Evolutionary conservation across 2,329 filamentous ascomycete genomes (phyloP).

Genomic region (Microascus cirrosus): DNA sequence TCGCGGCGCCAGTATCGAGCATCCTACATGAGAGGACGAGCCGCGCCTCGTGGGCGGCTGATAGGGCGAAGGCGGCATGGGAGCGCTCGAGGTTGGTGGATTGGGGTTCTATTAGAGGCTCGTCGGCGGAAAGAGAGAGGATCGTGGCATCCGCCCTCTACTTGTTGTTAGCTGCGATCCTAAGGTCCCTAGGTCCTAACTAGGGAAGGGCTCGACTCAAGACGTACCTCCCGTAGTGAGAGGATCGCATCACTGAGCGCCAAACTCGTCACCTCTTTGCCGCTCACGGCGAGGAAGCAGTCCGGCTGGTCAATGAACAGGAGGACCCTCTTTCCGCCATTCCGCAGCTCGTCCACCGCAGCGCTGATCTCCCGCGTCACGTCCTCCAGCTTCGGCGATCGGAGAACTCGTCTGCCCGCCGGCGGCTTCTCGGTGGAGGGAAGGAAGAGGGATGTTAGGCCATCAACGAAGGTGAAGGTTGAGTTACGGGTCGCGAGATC

Average conservation of each 20-base stretch:
- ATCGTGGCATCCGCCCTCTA: constrained; percentile 56
- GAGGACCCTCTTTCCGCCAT: constrained; percentile 29
- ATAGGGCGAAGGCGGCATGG: constrained; percentile 60
- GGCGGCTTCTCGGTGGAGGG: constrained; percentile 3
- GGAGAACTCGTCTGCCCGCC: constrained; percentile 9
- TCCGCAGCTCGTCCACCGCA: constrained; percentile 22
- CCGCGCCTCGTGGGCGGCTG: constrained; percentile 64
- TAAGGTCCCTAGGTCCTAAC: background rate
- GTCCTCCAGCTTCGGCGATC: constrained; percentile 15
- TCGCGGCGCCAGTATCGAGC: constrained; percentile 79
- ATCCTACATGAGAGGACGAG: constrained; percentile 60
- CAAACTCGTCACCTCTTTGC: constrained; percentile 23
- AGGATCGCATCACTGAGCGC: constrained; percentile 45
- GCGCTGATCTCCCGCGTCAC: constrained; percentile 26
- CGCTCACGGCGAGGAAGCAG: constrained; percentile 43
- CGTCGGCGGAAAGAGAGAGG: constrained; percentile 60
- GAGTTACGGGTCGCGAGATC: constrained; percentile 44
- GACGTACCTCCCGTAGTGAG: constrained; percentile 48
- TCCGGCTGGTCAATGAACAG: constrained; percentile 58
- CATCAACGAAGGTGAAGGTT: constrained; percentile 65
- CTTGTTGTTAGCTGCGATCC: background rate
- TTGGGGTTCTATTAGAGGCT: constrained; percentile 52
- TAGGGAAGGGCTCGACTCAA: background rate
- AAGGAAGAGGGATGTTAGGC: constrained; percentile 47
- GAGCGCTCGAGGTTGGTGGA: constrained; percentile 57